These are phyloP conservation scores for Dothideomycetes sp. DNA, from an alignment of 2,329 filamentous ascomycete species.

Conservation along the genomic window DNA sequence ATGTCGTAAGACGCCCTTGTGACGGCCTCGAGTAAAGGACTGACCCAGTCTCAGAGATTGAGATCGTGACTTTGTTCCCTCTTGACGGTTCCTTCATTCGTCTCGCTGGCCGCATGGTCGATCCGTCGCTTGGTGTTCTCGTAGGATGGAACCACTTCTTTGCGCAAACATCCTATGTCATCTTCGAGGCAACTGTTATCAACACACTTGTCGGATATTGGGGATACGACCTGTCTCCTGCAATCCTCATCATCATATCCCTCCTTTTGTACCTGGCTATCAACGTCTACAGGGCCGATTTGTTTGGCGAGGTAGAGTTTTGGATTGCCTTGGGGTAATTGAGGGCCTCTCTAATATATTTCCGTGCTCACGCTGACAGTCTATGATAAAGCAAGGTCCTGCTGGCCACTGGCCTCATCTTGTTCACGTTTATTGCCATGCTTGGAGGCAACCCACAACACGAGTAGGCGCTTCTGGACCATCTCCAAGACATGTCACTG, in stretches of 20 bases:
- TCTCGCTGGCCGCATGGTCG: constrained; percentile 46
- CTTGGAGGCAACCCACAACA: constrained; percentile 25
- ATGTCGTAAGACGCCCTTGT: no score
- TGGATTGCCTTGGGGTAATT: constrained; percentile 47
- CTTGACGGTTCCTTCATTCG: constrained; percentile 39
- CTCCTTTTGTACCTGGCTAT: constrained; percentile 17
- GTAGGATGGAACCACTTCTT: constrained; percentile 40
- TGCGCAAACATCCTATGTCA: constrained; percentile 37
- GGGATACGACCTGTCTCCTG: constrained; percentile 11
- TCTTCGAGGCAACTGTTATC: constrained; percentile 31
- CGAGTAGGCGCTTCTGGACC: constrained; percentile 16
- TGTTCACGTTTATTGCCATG: constrained; percentile 32
- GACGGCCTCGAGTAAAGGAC: no score
- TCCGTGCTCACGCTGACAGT: no score
- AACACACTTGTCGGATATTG: constrained; percentile 11
- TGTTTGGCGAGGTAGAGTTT: constrained; percentile 36
- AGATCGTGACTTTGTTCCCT: constrained; percentile 55
- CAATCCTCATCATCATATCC: constrained; percentile 7
- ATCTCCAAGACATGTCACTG: not conserved
- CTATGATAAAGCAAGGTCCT: constrained; percentile 41
- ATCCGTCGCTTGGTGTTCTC: constrained; percentile 46
- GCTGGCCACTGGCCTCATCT: constrained; percentile 34
- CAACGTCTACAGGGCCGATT: constrained; percentile 37
- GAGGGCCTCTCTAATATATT: no score
- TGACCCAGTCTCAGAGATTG: no score